Evolutionary conservation across 2,329 filamentous ascomycete genomes (phyloP), one percentile per base, ranked within the genome.

Genomic region (Sclerotinia glacialis): DNA sequence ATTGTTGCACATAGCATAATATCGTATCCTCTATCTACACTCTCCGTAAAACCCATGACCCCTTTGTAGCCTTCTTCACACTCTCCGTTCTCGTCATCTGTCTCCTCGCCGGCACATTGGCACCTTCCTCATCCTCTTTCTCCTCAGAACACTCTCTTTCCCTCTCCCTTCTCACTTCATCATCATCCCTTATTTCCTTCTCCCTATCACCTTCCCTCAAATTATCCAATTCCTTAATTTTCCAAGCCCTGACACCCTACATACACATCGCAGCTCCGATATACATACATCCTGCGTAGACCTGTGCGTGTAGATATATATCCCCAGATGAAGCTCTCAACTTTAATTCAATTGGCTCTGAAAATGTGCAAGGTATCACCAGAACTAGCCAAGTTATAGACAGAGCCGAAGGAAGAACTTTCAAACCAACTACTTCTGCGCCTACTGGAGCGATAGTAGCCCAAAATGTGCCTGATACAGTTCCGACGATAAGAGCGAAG

Each of bases 341-440:
- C 69, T 84, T 79, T 14, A 87, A 76, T 0, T 80, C 85, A 68
- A 87, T 86, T 0, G 83, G 78, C 71, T 88, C 86, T 47, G 86
- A 83, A 71, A 88, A 92, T 0, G 89, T 91, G 16, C 85, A 85
- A 0, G 91, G 91, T 12, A 92, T 75, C 6, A 89, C 85, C 21
- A 94, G 82, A 7, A 87, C 80, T 34, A 93, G 74, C 91, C 91
- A 94, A 26, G 87, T 83, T 23, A 94, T 81, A 64, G 86, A 90
- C 49, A 94, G 77, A 71, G 85, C 86, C 16, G 88, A 86, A 0
- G 91, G 89, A 2, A 93, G 81, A 52, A 89, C 79, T 67, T 83
- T 83, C 5, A 94, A 76, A 0, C 90, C 90, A 40, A 93, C 85
- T 1, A 94, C 85, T 76, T 94, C 91, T 3, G 89, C 89, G 6